These are phyloP conservation scores for Corylus heterophylla DNA, from an alignment of 306 rosid species.

Conservation along the genomic window DNA sequence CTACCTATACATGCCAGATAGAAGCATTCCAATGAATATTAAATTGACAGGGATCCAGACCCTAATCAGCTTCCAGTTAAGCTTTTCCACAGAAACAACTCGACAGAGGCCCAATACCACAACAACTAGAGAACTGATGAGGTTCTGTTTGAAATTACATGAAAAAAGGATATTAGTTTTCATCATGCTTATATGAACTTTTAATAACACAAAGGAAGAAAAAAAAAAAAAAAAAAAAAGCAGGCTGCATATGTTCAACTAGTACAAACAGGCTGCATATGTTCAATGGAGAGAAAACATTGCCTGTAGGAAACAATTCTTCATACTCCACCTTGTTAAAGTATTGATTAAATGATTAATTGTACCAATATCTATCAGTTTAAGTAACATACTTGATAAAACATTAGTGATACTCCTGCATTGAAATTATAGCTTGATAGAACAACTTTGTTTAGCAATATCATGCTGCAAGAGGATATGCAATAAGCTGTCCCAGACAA, in stretches of 20 bases:
- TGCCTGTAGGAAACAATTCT: not conserved
- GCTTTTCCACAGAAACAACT: constrained; percentile 59
- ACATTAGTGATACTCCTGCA: constrained; percentile 88
- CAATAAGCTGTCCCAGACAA: constrained; percentile 85
- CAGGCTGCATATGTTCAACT: not conserved
- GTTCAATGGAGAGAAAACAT: not conserved
- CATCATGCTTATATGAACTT: constrained; percentile 1
- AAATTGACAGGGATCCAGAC: constrained; percentile 90
- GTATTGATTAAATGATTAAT: too few relatives aligned
- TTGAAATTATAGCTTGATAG: constrained; percentile 73
- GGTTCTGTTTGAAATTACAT: constrained; percentile 59
- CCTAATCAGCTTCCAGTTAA: constrained; percentile 76
- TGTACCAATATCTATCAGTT: too few relatives aligned
- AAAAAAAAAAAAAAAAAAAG: not conserved
- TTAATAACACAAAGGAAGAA: not conserved
- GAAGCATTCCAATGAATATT: constrained; percentile 87
- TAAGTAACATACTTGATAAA: constrained; percentile 66
- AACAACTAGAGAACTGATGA: constrained; percentile 67
- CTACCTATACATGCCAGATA: constrained; percentile 91
- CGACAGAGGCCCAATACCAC: constrained; percentile 59
- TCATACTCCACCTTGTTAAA: not conserved
- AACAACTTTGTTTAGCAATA: constrained; percentile 77
- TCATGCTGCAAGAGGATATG: constrained; percentile 91
- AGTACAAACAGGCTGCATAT: not conserved
- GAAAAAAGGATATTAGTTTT: constrained; percentile 8